Conservation (phyloP, 129 eudicot genomes). For the Flaveria brownii region DNA sequence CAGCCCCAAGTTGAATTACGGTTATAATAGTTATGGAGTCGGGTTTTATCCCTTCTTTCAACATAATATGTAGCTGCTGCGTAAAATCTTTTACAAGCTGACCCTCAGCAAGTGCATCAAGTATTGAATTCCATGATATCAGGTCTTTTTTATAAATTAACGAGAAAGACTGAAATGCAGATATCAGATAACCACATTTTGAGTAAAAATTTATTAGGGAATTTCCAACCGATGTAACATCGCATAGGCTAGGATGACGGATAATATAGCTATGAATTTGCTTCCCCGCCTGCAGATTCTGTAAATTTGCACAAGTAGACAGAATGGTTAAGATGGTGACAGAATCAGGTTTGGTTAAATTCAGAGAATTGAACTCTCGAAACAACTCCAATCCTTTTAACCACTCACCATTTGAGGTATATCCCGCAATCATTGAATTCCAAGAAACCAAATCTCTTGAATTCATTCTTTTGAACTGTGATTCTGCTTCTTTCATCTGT, state of each 20-base stretch:
- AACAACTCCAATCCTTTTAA: conserved; percentile 57
- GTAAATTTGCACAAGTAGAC: conserved; percentile 58
- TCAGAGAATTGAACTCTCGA: conserved; percentile 31
- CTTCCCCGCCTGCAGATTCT: conserved; percentile 51
- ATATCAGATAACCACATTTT: conserved; percentile 50
- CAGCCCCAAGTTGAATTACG: conserved; percentile 48
- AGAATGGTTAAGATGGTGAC: conserved; percentile 66
- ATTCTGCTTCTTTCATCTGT: conserved; percentile 47
- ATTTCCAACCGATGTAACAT: conserved; percentile 61
- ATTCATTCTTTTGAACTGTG: conserved; percentile 53
- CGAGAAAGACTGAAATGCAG: conserved; percentile 52
- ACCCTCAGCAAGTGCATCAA: conserved; percentile 55
- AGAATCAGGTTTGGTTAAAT: conserved; percentile 47
- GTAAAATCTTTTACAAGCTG: conserved; percentile 41
- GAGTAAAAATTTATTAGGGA: conserved; percentile 69
- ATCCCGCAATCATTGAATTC: conserved; percentile 82
- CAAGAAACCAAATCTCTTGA: conserved; percentile 73
- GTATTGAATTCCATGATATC: conserved; percentile 88
- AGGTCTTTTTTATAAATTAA: conserved; percentile 51
- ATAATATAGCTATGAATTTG: conserved; percentile 73
- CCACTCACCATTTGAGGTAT: conserved; percentile 59
- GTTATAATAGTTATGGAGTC: conserved; percentile 71
- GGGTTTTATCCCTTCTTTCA: conserved; percentile 56
- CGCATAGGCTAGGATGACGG: conserved; percentile 39
- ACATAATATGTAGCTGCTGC: conserved; percentile 47